These are phyloP conservation scores for Podosphaera xanthii DNA, from an alignment of 2,329 filamentous ascomycete genomes.

Conservation along the genomic window DNA sequence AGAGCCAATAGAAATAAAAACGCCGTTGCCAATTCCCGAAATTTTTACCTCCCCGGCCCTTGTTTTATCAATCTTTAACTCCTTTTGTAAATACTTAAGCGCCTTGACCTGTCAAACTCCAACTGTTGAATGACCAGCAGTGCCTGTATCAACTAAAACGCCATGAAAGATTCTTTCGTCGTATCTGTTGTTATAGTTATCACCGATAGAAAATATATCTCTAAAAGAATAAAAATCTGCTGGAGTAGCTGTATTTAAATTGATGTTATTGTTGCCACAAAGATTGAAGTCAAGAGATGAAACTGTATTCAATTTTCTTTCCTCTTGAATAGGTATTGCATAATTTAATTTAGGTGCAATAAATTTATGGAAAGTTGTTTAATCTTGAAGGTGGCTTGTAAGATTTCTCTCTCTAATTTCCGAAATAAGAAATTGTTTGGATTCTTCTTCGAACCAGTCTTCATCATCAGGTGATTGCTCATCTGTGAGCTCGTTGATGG, in stretches of 20 bases:
- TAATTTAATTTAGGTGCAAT: background rate
- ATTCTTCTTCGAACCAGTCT: background rate
- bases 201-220: background rate
- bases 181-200: background rate
- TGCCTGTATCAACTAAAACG: too few species aligned
- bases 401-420: background rate
- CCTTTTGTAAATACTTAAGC: too few species aligned
- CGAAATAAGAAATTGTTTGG: background rate
- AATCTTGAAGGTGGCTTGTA: background rate
- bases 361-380: too few species aligned
- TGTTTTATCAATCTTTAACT: background rate
- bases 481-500: background rate
- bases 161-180: background rate
- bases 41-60: background rate
- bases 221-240: background rate
- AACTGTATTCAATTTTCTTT: background rate
- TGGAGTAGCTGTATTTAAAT: background rate
- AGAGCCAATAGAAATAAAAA: background rate
- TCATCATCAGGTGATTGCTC: background rate
- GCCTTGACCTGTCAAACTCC: too few species aligned
- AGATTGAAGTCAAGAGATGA: background rate
- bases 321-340: background rate
- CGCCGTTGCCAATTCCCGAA: background rate
- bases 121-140: too few species aligned
- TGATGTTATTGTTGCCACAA: background rate